phyloP scores from a whole-genome alignment of 2,329 filamentous ascomycete genomes.

The Verticillium longisporum region DNA sequence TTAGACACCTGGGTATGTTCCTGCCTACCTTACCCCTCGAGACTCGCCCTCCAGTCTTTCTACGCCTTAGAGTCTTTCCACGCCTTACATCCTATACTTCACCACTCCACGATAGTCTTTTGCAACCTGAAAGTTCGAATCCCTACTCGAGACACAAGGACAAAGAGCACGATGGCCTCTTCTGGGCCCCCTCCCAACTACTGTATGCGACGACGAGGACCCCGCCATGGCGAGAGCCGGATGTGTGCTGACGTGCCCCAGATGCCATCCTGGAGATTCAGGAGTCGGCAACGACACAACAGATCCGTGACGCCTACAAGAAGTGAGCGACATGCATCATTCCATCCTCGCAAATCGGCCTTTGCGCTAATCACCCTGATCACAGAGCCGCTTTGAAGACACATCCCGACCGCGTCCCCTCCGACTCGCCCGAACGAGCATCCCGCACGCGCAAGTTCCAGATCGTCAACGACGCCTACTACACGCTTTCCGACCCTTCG shows the following conservation, averaged over 20 bases:
- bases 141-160: background rate
- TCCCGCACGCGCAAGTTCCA: slow-evolving; percentile 83
- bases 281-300: slow-evolving; percentile 67
- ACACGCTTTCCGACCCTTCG: slow-evolving; percentile 72
- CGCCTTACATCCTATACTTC: background rate
- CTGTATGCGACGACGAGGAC: slow-evolving; percentile 33
- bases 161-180: slow-evolving; percentile 5
- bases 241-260: slow-evolving; percentile 24
- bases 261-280: slow-evolving; percentile 69
- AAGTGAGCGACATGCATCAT: slow-evolving; percentile 38
- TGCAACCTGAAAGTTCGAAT: background rate
- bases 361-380: background rate
- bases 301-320: slow-evolving; percentile 94
- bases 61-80: background rate
- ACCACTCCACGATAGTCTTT: background rate
- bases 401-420: slow-evolving; percentile 84
- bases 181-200: slow-evolving; percentile 47
- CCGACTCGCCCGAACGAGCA: slow-evolving; percentile 75
- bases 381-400: slow-evolving; percentile 77
- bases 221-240: background rate
- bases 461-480: slow-evolving; percentile 89
- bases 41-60: background rate
- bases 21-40: background rate
- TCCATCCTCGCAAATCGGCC: background rate
- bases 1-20: background rate